Evolutionary conservation across 306 rosid species (phyloP).

Genomic region (Acacia melanoxylon): DNA sequence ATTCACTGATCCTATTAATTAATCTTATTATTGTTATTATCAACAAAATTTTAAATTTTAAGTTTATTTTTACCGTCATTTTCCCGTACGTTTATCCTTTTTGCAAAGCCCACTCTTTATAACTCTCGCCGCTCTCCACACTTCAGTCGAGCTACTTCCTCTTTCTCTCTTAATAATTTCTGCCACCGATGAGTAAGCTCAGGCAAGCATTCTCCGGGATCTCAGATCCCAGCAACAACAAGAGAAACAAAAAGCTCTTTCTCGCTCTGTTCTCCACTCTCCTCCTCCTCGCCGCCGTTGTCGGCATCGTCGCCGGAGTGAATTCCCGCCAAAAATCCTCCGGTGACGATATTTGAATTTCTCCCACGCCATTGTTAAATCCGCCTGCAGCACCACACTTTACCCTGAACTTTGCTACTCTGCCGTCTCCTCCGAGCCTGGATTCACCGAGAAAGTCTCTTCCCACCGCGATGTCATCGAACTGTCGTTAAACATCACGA

Average conservation of each 20-base stretch:
- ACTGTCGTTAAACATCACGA: conserved; percentile 43
- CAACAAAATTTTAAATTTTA: no score
- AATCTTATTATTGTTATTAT: no score
- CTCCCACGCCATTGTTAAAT: conserved; percentile 52
- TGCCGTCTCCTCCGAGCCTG: conserved; percentile 32
- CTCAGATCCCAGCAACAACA: conserved; percentile 25
- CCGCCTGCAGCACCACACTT: conserved; percentile 56
- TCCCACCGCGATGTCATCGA: conserved; percentile 45
- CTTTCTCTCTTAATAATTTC: background rate
- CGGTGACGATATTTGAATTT: background rate
- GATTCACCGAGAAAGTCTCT: conserved; percentile 26
- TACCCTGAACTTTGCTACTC: conserved; percentile 67
- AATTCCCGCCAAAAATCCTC: conserved; percentile 19
- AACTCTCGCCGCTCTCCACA: background rate
- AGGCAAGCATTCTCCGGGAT: conserved; percentile 33
- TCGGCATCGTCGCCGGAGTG: conserved; percentile 47
- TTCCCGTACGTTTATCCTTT: no score
- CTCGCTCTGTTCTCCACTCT: conserved; percentile 34
- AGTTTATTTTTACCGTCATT: no score
- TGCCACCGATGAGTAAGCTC: conserved; percentile 1
- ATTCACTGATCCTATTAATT: no score
- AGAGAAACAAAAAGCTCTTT: conserved; percentile 39
- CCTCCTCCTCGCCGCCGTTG: conserved; percentile 33
- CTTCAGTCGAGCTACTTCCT: background rate
- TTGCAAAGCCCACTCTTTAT: background rate